Conservation (phyloP, 371 early-diverging fungal species). For the Mortierella sp. region DNA sequence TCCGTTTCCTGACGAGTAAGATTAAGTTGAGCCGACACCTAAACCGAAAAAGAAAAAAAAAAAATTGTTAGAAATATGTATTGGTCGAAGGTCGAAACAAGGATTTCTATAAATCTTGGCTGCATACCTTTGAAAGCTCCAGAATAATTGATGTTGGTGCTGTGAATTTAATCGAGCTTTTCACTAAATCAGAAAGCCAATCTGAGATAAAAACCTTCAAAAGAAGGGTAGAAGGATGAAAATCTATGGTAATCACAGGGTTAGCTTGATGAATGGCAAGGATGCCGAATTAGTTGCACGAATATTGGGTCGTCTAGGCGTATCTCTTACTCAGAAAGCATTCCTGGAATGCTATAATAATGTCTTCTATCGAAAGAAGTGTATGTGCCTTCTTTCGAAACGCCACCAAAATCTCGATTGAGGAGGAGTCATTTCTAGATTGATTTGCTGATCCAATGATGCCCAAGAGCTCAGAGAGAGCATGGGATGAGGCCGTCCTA, state of each 20-base stretch:
- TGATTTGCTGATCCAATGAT: constrained; percentile 8
- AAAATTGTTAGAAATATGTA: neutral
- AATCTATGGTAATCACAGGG: neutral
- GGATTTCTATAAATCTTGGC: neutral
- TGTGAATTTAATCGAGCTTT: constrained; percentile 1
- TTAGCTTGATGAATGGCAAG: neutral
- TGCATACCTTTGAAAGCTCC: constrained; percentile 34
- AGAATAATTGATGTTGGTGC: constrained; percentile 21
- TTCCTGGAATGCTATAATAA: constrained; percentile 30
- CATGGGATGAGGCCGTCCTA: neutral
- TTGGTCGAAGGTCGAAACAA: neutral
- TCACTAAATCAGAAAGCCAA: constrained; percentile 36
- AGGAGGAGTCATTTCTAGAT: constrained; percentile 10
- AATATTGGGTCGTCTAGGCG: neutral
- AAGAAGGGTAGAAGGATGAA: neutral
- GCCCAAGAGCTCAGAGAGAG: constrained; percentile 28
- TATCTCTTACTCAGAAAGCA: constrained; percentile 27
- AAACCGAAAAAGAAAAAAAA: neutral
- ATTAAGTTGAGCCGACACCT: constrained; percentile 36
- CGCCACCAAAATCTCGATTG: constrained; percentile 44
- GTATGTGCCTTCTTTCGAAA: constrained; percentile 29
- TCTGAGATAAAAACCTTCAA: constrained; percentile 29
- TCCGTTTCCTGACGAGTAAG: constrained; percentile 37
- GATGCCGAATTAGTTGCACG: neutral
- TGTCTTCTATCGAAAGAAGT: constrained; percentile 18